Evolutionary conservation across 2,329 filamentous ascomycete genomes (phyloP).

Genomic region (Orbilia blumenaviensis): DNA sequence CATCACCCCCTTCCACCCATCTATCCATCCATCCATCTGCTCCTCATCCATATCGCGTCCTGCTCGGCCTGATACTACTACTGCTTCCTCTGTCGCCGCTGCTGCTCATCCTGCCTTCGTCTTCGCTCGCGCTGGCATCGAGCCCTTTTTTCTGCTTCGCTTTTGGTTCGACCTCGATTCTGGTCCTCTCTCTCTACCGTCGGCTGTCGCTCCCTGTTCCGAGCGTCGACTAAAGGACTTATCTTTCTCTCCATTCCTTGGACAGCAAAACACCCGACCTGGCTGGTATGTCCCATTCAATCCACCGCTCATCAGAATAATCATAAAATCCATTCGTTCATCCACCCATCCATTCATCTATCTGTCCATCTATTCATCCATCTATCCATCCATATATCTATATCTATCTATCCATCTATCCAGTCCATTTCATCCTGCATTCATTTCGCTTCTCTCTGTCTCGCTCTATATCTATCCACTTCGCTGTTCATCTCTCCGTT

Average conservation of each 20-base stretch:
- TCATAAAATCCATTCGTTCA: not conserved
- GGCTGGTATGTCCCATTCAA: constrained; percentile 53
- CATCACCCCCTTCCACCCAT: not conserved
- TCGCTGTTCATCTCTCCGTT: constrained; percentile 18
- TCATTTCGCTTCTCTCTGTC: constrained; percentile 7
- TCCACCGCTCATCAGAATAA: constrained; percentile 41
- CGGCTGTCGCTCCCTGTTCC: constrained; percentile 33
- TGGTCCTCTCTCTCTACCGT: constrained; percentile 25
- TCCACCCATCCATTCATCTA: no score
- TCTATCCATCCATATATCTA: not conserved
- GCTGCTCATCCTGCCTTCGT: constrained; percentile 24
- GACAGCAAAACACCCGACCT: constrained; percentile 51
- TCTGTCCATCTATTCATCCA: not conserved
- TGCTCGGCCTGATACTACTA: constrained; percentile 25
- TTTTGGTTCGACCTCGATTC: constrained; percentile 12
- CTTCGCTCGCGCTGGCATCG: constrained; percentile 52
- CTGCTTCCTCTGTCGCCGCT: no score
- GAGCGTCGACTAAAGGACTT: constrained; percentile 33
- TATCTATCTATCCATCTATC: not conserved
- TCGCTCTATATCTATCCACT: no score
- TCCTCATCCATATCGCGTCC: constrained; percentile 27
- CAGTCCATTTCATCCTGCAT: constrained; percentile 13
- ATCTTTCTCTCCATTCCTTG: constrained; percentile 49
- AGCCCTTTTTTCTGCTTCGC: constrained; percentile 19
- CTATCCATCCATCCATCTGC: not conserved